phyloP scores from a whole-genome alignment of 257 asterid species.

The Ilex aquifolium region DNA sequence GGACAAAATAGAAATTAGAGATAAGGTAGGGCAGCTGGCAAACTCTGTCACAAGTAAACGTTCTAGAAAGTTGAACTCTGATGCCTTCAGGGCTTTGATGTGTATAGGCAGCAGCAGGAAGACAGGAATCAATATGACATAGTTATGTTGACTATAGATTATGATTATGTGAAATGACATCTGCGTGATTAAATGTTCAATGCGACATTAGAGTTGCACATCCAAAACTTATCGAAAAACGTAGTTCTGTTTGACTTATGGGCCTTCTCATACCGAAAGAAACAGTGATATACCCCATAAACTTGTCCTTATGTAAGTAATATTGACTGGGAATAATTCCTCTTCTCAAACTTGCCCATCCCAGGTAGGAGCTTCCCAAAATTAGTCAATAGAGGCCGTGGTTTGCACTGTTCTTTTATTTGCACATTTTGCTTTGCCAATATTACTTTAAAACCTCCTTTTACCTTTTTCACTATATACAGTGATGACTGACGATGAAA shows the following conservation, averaged over 20 bases:
- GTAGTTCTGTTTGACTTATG: background rate
- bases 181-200: too few species aligned
- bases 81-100: background rate
- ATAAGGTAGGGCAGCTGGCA: too few species aligned
- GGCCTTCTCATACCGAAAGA: background rate
- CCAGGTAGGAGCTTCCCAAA: background rate
- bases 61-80: background rate
- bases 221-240: too few species aligned
- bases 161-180: background rate
- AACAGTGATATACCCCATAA: background rate
- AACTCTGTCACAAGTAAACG: too few species aligned
- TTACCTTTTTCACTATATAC: too few species aligned
- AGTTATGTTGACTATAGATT: background rate
- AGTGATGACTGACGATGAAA: too few species aligned
- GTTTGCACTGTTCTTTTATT: too few species aligned
- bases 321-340: background rate
- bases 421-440: too few species aligned
- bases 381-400: too few species aligned
- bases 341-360: background rate
- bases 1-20: too few species aligned
- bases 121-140: background rate
- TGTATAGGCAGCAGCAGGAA: background rate
- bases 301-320: background rate
- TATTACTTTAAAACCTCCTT: too few species aligned
- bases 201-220: background rate